phyloP scores from a whole-genome alignment of 2,329 filamentous ascomycete species.

The Pestalotiopsis sp. region DNA sequence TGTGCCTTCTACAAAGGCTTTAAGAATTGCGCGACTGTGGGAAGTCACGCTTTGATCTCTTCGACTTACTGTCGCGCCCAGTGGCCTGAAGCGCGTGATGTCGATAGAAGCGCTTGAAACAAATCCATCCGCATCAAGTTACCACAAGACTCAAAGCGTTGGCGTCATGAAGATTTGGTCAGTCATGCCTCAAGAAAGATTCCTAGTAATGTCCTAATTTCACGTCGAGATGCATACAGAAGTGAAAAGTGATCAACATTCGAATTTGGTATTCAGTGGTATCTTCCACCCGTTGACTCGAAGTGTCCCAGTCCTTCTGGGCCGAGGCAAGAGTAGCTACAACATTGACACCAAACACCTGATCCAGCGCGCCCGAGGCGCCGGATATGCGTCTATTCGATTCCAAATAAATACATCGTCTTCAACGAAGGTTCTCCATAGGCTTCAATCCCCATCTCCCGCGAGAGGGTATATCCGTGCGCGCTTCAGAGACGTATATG shows the following conservation, averaged over 20 bases:
- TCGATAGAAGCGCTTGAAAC: too few relatives aligned
- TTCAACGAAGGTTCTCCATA: not conserved
- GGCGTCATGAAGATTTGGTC: too few relatives aligned
- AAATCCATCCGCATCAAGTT: too few relatives aligned
- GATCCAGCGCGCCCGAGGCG: not conserved
- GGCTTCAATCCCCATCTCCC: not conserved
- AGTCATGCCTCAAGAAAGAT: not conserved
- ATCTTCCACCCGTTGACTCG: not conserved
- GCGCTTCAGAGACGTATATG: conserved; percentile 1
- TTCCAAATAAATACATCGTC: not conserved
- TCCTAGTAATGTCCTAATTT: not conserved
- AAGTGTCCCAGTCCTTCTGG: not conserved
- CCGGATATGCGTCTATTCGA: not conserved
- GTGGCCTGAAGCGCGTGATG: too few relatives aligned
- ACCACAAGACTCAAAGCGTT: too few relatives aligned
- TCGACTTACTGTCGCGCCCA: too few relatives aligned
- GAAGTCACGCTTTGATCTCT: too few relatives aligned
- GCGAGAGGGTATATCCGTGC: not conserved
- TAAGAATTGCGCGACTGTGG: too few relatives aligned
- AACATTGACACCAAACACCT: not conserved
- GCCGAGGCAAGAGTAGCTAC: not conserved
- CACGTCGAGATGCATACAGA: not conserved
- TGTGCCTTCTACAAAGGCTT: too few relatives aligned
- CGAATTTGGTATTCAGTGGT: not conserved
- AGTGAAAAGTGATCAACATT: not conserved